Conservation (phyloP, 2,329 filamentous ascomycete species). For the Atkinsonella texensis region DNA sequence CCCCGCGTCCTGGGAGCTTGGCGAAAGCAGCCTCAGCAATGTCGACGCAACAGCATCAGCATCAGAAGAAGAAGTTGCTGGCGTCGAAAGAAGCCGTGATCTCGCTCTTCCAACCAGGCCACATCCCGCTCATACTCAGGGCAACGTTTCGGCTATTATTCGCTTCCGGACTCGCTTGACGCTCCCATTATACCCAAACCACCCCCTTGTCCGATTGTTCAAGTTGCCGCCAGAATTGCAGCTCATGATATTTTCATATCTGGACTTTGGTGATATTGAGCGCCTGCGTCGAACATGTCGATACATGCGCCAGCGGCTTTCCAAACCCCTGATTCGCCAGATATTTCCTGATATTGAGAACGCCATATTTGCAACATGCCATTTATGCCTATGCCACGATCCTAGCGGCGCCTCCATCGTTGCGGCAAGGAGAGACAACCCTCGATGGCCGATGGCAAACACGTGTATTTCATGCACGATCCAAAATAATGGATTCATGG, state of each 20-base stretch:
- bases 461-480: slow-evolving; percentile 28
- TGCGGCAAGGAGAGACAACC: slow-evolving; percentile 11
- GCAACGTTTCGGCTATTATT: not conserved
- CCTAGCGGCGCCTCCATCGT: slow-evolving; percentile 8
- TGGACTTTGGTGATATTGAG: slow-evolving; percentile 30
- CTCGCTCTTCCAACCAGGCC: not conserved
- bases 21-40: too few species aligned
- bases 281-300: slow-evolving; percentile 29
- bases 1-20: too few species aligned
- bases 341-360: slow-evolving; percentile 22
- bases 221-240: slow-evolving; percentile 28
- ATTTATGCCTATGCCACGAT: slow-evolving; percentile 24
- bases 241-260: slow-evolving; percentile 24
- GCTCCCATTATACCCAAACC: not conserved
- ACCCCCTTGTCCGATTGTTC: not conserved
- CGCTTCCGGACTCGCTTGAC: not conserved
- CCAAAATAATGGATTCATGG: slow-evolving; percentile 21
- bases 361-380: slow-evolving; percentile 27
- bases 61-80: not conserved
- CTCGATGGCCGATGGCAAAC: slow-evolving; percentile 25
- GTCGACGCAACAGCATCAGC: not conserved
- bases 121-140: not conserved
- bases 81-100: not conserved
- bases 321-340: slow-evolving; percentile 21
- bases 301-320: slow-evolving; percentile 23